A percentile compares a stretch with the other conserved stretches of the same genome.
Conservation (phyloP, 768 basidiomycete species). For the Tulasnella calospora region DNA sequence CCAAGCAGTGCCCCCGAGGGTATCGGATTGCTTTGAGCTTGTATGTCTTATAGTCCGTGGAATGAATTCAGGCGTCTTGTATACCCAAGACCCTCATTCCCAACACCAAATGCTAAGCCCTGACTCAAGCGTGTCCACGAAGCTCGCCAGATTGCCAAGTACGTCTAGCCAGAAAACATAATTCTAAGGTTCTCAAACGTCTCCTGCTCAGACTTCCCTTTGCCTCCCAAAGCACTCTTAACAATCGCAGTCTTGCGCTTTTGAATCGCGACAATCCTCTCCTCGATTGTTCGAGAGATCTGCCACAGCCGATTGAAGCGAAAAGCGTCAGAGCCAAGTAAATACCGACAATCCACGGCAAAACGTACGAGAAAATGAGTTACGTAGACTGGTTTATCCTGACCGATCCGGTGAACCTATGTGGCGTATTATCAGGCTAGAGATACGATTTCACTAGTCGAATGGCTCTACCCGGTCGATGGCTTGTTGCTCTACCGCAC, state of each 20-base stretch:
- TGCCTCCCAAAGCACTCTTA: conserved; percentile 73
- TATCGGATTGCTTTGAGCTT: too few relatives aligned
- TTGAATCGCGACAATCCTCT: conserved; percentile 74
- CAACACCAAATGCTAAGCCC: neutral
- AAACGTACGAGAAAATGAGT: conserved; percentile 72
- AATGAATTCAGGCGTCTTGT: too few relatives aligned
- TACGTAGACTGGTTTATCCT: conserved; percentile 75
- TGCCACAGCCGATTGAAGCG: conserved; percentile 32
- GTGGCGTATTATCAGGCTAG: neutral
- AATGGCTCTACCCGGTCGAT: conserved; percentile 57
- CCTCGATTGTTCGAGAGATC: conserved; percentile 72
- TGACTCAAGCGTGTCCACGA: neutral
- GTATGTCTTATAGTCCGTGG: too few relatives aligned
- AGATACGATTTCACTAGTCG: neutral
- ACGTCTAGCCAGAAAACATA: conserved; percentile 46
- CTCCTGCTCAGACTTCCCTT: conserved; percentile 40
- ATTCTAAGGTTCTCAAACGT: conserved; percentile 77
- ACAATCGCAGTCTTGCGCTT: conserved; percentile 82
- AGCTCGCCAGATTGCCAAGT: neutral
- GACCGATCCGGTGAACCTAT: conserved; percentile 68
- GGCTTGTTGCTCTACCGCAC: conserved; percentile 78
- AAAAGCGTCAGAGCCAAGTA: neutral
- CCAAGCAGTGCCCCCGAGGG: too few relatives aligned
- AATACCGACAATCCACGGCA: neutral
- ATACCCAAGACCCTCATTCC: too few relatives aligned